Conservation (phyloP, 768 basidiomycete genomes). For the Russula lepida region DNA sequence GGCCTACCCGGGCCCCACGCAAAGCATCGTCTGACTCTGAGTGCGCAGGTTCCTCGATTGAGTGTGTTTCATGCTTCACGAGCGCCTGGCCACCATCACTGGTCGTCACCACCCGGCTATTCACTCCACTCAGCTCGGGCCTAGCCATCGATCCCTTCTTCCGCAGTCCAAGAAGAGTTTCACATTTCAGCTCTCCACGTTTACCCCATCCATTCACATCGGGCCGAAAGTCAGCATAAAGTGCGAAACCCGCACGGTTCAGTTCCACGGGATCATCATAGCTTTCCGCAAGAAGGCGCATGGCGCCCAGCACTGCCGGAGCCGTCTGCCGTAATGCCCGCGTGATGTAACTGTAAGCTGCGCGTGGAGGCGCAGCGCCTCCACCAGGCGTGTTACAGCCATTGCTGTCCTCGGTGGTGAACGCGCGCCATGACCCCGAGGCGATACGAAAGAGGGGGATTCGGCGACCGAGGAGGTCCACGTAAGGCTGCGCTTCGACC, state of each 20-base stretch:
- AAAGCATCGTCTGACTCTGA: neutral
- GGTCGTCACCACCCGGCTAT: neutral
- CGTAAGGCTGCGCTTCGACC: constrained; percentile 72
- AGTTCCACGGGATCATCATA: constrained; percentile 47
- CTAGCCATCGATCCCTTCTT: constrained; percentile 10
- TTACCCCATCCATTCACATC: constrained; percentile 78
- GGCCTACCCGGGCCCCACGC: neutral
- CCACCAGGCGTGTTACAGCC: constrained; percentile 1
- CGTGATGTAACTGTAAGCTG: constrained; percentile 80
- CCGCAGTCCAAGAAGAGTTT: constrained; percentile 55
- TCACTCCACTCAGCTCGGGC: neutral
- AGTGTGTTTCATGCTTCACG: neutral
- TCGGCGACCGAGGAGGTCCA: constrained; percentile 75
- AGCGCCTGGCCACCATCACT: neutral
- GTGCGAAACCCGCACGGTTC: constrained; percentile 57
- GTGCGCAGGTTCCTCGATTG: neutral
- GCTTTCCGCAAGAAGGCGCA: constrained; percentile 58
- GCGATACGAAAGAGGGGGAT: constrained; percentile 74
- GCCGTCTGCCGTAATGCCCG: constrained; percentile 73
- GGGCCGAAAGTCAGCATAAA: constrained; percentile 88
- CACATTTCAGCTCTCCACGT: constrained; percentile 63
- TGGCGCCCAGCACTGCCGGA: constrained; percentile 67
- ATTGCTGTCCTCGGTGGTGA: constrained; percentile 39
- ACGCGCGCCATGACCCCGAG: constrained; percentile 70
- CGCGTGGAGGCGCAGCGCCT: constrained; percentile 53